These are phyloP conservation scores for Colletotrichum sojae DNA, from an alignment of 2,329 filamentous ascomycete genomes.

Conservation along the genomic window DNA sequence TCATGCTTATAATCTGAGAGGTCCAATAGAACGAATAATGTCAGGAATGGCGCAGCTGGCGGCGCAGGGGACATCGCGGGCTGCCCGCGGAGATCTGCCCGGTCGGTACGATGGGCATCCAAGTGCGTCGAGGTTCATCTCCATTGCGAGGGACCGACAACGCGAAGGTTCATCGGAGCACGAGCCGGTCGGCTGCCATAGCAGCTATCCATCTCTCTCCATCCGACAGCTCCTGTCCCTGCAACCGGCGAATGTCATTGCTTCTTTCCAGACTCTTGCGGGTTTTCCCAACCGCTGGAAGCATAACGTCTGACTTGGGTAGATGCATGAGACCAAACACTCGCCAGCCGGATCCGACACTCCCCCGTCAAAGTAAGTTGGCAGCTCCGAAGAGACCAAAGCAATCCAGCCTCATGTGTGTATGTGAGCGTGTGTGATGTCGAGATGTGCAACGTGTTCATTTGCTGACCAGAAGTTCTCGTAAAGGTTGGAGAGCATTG, in stretches of 20 bases:
- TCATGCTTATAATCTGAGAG: conserved; percentile 21
- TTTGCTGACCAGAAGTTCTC: neutral
- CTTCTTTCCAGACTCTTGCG: neutral
- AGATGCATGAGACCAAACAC: conserved; percentile 28
- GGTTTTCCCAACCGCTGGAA: conserved; percentile 1
- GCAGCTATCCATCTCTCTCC: conserved; percentile 8
- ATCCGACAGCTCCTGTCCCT: conserved; percentile 5
- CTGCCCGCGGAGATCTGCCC: conserved; percentile 10
- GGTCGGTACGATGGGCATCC: neutral
- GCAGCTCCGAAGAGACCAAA: conserved; percentile 20
- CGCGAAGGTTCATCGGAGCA: conserved; percentile 7
- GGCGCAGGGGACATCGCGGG: conserved; percentile 7
- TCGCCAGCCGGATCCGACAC: conserved; percentile 24
- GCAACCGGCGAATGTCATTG: neutral
- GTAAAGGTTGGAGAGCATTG: conserved; percentile 4
- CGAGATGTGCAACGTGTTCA: neutral
- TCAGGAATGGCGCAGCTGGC: conserved; percentile 5
- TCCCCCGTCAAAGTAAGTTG: conserved; percentile 22
- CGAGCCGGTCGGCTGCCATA: conserved; percentile 4
- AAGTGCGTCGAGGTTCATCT: conserved; percentile 14
- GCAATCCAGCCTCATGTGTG: neutral
- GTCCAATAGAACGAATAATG: conserved; percentile 23
- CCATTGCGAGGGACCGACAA: conserved; percentile 3
- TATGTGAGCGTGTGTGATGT: neutral
- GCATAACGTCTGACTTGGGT: conserved; percentile 20